Conservation (phyloP, 2,329 filamentous ascomycete genomes). For the Dactylellina sp. region DNA sequence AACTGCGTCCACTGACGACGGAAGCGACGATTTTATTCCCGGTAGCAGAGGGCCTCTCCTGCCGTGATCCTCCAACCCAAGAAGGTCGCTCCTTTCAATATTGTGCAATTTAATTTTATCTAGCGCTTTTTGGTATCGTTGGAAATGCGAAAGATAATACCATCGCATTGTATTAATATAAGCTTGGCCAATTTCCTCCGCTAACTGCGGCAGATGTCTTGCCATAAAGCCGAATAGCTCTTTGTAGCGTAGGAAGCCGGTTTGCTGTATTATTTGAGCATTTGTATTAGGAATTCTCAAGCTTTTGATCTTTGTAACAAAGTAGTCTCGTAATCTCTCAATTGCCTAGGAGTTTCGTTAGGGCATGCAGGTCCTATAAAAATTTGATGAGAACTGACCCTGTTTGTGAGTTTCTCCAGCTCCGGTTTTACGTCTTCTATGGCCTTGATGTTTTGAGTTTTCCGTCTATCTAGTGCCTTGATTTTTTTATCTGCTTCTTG, state of each 20-base stretch:
- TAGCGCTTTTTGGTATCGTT: conserved; percentile 84
- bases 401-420: conserved; percentile 83
- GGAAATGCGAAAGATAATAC: conserved; percentile 95
- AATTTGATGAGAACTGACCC: conserved; percentile 69
- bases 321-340: conserved; percentile 91
- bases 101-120: conserved; percentile 85
- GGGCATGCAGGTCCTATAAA: conserved; percentile 26
- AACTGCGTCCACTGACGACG: conserved; percentile 72
- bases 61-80: conserved; percentile 80
- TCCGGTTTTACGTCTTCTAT: conserved; percentile 85
- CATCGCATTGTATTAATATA: conserved; percentile 99
- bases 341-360: conserved; percentile 72
- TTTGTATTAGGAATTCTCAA: conserved; percentile 95
- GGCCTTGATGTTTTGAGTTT: conserved; percentile 76
- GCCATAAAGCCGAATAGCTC: conserved; percentile 88
- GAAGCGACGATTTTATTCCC: conserved; percentile 41
- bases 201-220: conserved; percentile 82
- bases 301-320: conserved; percentile 94
- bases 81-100: conserved; percentile 83
- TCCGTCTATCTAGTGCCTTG: conserved; percentile 75
- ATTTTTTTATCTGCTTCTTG: conserved; percentile 85
- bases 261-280: conserved; percentile 94
- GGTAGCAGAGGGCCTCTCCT: conserved; percentile 68
- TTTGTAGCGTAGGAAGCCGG: conserved; percentile 87
- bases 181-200: conserved; percentile 88